Evolutionary conservation across 75 land plant genomes (phyloP), one percentile per base, ranked within the genome.

Genomic region (Cunninghamia lanceolata): DNA sequence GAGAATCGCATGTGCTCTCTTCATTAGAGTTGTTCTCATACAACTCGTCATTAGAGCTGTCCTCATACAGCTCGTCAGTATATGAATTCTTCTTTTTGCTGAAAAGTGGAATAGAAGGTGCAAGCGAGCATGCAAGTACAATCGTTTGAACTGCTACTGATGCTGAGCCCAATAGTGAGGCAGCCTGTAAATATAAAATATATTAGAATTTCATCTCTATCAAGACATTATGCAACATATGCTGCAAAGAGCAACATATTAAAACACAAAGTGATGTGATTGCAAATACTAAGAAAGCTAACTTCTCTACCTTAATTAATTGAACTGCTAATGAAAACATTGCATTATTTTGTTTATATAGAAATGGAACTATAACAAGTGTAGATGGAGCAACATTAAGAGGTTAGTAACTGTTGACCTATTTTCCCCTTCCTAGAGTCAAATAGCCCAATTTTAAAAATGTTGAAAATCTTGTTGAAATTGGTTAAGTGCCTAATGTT

Each of bases 81-180:
- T 43, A 9, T 45, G n/a, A 80, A 36, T 34, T 46, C 54, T 9
- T 75, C 17, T 17, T 46, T 82, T 30, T 46, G 6, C 36, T 43
- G 87, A 85, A 50, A 36, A 56, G 8, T 30, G 89, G 88, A 17
- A 88, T 17, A 43, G 83, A 86, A 32, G 89, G 88, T 21, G 87
- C 89, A 30, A 88, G 87, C 30, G 89, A 86, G 38, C 82, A 86
- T 53, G 89, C 89, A 50, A 88, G 87, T 68, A 88, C 83, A 74
- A 88, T 63, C 8, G 88, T 46, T 87, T 88, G 89, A 85, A 88
- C 89, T 54, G 87, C 87, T 75, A 88, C 75, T 38, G 89, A 77
- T 76, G 89, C 89, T 86, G 89, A 86, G 36, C 89, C 89, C 63
- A 88, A 77, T 81, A 88, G 52, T 43, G 89, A 47, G 59, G 89